phyloP scores from a whole-genome alignment of 257 asterid genomes.

The Nicotiana sylvestris region DNA sequence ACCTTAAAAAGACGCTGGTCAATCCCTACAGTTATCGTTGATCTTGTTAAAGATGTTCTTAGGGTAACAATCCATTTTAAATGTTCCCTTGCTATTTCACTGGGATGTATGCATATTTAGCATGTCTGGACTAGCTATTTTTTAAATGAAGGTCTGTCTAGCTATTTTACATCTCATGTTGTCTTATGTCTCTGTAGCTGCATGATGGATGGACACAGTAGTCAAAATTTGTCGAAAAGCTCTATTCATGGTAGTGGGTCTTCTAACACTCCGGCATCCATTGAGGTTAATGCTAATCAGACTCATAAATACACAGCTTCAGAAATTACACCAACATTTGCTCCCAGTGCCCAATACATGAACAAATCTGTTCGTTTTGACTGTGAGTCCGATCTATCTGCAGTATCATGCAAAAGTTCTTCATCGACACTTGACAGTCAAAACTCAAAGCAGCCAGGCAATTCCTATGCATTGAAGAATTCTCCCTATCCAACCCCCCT shows the following conservation, averaged over 20 bases:
- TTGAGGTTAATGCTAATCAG: constrained; percentile 7
- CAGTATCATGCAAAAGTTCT: constrained; percentile 35
- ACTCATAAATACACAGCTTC: constrained; percentile 21
- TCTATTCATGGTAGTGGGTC: constrained; percentile 22
- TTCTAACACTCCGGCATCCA: constrained; percentile 2
- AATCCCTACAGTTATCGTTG: not conserved
- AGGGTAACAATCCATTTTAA: not conserved
- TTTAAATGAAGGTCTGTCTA: not conserved
- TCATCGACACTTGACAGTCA: constrained; percentile 43
- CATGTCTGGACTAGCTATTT: not conserved
- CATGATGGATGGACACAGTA: constrained; percentile 42
- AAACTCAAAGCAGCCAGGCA: constrained; percentile 27
- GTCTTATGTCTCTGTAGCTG: constrained; percentile 33
- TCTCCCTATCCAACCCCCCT: constrained; percentile 79
- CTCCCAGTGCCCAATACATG: constrained; percentile 31
- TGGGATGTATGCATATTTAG: not conserved
- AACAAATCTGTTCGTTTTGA: constrained; percentile 44
- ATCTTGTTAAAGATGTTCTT: not conserved
- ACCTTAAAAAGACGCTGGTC: constrained; percentile 6
- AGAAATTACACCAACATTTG: constrained; percentile 31
- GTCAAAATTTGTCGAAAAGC: constrained; percentile 26
- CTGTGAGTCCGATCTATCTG: constrained; percentile 30
- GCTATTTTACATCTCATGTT: not conserved
- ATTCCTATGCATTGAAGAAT: constrained; percentile 24
- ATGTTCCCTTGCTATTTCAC: not conserved